Conservation (phyloP, 257 asterid genomes). For the Solanum chiquidenum region DNA sequence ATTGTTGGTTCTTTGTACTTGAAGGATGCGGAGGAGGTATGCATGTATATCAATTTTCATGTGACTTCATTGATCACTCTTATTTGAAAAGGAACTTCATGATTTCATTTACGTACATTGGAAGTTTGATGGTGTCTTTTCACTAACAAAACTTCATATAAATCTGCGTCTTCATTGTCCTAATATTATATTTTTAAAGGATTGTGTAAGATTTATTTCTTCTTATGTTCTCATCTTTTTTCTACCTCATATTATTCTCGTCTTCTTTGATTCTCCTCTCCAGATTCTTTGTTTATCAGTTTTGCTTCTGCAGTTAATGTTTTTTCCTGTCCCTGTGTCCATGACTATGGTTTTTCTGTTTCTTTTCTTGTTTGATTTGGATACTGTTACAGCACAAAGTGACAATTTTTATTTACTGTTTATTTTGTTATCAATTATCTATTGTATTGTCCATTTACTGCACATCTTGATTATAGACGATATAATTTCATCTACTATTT, state of each 20-base stretch:
- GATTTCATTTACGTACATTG: not conserved
- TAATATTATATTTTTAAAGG: not conserved
- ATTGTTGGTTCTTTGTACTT: constrained; percentile 37
- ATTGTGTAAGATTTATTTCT: not conserved
- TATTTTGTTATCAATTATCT: not conserved
- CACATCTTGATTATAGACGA: not conserved
- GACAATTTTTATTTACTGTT: not conserved
- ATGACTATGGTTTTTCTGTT: not conserved
- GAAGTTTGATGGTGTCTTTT: not conserved
- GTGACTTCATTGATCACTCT: not conserved
- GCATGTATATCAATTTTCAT: not conserved
- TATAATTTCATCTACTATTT: not conserved
- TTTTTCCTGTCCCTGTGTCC: not conserved
- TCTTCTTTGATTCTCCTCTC: not conserved
- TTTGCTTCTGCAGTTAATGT: not conserved
- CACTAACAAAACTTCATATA: not conserved
- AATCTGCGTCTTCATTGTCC: not conserved
- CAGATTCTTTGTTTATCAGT: not conserved
- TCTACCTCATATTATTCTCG: not conserved
- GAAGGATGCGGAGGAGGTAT: constrained; percentile 93
- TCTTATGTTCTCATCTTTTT: not conserved
- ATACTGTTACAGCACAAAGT: not conserved
- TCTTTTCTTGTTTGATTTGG: not conserved
- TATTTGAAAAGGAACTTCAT: not conserved
- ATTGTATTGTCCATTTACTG: not conserved